Conservation (phyloP, 805 yeast species). For the Kazachstania taianensis region DNA sequence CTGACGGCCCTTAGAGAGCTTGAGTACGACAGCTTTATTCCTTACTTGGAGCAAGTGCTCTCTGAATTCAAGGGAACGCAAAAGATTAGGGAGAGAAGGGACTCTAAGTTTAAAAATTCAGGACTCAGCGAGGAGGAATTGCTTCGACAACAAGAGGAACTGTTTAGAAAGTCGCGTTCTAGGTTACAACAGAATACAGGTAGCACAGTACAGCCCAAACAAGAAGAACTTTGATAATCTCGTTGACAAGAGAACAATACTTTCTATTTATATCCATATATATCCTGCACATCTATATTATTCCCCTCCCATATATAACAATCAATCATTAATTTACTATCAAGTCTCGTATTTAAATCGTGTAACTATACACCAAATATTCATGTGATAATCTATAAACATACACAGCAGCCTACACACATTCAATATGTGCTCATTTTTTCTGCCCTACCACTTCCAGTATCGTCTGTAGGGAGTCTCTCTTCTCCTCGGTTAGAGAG, state of each 20-base stretch:
- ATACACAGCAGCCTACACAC: too few species aligned
- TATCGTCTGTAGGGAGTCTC: constrained; percentile 23
- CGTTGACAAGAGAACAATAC: background rate
- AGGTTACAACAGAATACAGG: constrained; percentile 36
- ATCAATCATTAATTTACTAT: too few species aligned
- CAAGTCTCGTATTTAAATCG: too few species aligned
- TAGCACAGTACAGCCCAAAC: background rate
- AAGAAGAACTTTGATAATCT: too few species aligned
- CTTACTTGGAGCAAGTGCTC: constrained; percentile 67
- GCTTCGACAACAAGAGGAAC: constrained; percentile 82
- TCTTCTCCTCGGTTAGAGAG: constrained; percentile 24
- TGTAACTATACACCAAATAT: too few species aligned
- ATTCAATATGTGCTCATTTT: too few species aligned
- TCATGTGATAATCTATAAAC: too few species aligned
- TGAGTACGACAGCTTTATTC: constrained; percentile 79
- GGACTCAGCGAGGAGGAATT: constrained; percentile 91
- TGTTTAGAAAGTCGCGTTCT: constrained; percentile 70
- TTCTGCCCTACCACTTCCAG: constrained; percentile 22
- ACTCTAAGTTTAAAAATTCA: constrained; percentile 84
- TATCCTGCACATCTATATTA: background rate
- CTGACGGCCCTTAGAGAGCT: constrained; percentile 77
- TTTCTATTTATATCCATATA: background rate
- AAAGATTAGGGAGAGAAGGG: constrained; percentile 82
- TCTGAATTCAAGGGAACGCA: constrained; percentile 80
- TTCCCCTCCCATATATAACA: background rate